Conservation (phyloP, 345 rosid genomes). For the Melaleuca quinquenervia region DNA sequence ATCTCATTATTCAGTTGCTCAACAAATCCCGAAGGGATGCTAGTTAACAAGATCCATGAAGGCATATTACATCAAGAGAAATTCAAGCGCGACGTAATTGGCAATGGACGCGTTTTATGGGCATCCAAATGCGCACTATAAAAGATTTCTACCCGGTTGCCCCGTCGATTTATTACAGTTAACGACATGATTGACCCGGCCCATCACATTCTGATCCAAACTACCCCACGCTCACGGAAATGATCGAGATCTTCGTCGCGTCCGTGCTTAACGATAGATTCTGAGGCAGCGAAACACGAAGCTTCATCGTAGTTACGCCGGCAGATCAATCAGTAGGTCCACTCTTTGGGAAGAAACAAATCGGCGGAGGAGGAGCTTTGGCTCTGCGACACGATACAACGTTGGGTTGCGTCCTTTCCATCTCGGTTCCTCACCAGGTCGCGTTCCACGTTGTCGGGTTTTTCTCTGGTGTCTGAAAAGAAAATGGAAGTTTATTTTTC, state of each 20-base stretch:
- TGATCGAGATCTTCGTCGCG: background rate
- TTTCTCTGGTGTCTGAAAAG: slow-evolving; percentile 6
- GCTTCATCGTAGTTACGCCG: background rate
- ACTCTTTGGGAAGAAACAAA: slow-evolving; percentile 65
- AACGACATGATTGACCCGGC: background rate
- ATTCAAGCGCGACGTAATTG: background rate
- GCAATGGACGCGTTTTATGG: background rate
- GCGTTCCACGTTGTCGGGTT: slow-evolving; percentile 4
- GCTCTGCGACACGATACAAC: slow-evolving; percentile 8
- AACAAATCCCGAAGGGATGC: background rate
- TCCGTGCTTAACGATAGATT: too few species aligned
- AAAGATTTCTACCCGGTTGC: background rate
- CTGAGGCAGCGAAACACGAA: too few species aligned
- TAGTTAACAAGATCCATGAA: background rate
- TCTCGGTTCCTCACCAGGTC: slow-evolving; percentile 9
- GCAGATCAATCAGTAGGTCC: slow-evolving; percentile 28
- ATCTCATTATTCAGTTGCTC: background rate
- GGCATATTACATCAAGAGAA: background rate
- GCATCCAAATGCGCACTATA: background rate
- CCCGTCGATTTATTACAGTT: background rate
- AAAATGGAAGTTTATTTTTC: background rate
- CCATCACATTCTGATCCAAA: too few species aligned
- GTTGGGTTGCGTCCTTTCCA: slow-evolving; percentile 9
- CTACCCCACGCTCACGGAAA: background rate
- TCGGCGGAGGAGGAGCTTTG: slow-evolving; percentile 36